Percentiles rank a stretch among this genome's conserved stretches.
Evolutionary conservation across 2,329 filamentous ascomycete genomes (phyloP).

Genomic region (Fusarium mexicanum): DNA sequence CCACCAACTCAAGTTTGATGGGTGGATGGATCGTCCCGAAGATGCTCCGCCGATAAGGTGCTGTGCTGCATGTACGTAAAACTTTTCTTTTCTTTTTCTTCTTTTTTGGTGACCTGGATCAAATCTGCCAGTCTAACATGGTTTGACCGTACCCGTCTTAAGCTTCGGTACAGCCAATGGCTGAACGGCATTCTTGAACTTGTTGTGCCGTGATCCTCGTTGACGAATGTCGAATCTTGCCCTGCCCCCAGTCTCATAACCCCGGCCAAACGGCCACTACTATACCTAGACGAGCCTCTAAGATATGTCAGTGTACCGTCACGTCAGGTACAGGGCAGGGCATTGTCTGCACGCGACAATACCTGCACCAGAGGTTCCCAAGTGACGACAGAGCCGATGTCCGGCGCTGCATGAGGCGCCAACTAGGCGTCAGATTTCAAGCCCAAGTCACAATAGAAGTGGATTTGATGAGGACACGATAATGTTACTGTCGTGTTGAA

Average conservation of each 20-base stretch:
- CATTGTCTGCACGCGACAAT: conserved; percentile 30
- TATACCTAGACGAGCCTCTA: conserved; percentile 22
- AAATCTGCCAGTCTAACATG: conserved; percentile 15
- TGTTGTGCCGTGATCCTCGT: conserved; percentile 28
- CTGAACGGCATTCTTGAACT: conserved; percentile 19
- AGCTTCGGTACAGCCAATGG: conserved; percentile 23
- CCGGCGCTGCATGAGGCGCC: conserved; percentile 35
- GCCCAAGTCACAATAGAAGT: conserved; percentile 25
- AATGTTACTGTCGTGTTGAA: conserved; percentile 14
- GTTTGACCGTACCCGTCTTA: conserved; percentile 19
- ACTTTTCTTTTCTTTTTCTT: conserved; percentile 30
- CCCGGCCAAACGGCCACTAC: conserved; percentile 40
- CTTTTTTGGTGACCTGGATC: conserved; percentile 12
- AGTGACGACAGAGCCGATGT: conserved; percentile 33
- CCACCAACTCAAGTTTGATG: not conserved
- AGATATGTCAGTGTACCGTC: conserved; percentile 32
- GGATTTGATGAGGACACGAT: conserved; percentile 5
- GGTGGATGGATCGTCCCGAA: conserved; percentile 35
- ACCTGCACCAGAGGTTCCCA: conserved; percentile 34
- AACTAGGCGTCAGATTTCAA: conserved; percentile 20
- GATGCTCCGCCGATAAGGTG: conserved; percentile 43
- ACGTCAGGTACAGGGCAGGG: conserved; percentile 30
- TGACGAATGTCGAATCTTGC: conserved; percentile 28
- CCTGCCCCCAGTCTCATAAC: conserved; percentile 19
- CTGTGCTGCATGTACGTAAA: conserved; percentile 20